phyloP scores from a whole-genome alignment of 257 asterid genomes.

The Agastache rugosa region DNA sequence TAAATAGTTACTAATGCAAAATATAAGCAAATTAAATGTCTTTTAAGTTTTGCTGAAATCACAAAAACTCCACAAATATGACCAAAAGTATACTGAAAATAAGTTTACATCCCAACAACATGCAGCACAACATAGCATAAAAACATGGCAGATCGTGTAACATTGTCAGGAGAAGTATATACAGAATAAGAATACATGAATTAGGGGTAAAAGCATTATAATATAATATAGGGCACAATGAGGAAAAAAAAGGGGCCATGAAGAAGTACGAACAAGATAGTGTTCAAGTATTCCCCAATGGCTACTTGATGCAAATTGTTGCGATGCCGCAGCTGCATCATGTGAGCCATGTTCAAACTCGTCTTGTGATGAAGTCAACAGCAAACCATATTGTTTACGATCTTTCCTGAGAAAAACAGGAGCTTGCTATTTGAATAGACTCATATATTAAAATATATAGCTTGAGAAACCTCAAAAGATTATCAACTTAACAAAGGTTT shows the following conservation, averaged over 20 bases:
- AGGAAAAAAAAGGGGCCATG: slow-evolving; percentile 12
- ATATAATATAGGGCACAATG: slow-evolving; percentile 7
- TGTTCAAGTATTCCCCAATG: slow-evolving; percentile 93
- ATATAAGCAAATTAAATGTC: too few species aligned
- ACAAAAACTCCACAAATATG: background rate
- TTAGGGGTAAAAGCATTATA: slow-evolving; percentile 22
- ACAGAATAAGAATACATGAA: background rate
- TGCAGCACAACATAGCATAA: background rate
- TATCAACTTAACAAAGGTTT: slow-evolving; percentile 20
- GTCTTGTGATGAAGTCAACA: slow-evolving; percentile 80
- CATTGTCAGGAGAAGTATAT: slow-evolving; percentile 12
- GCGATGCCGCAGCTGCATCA: slow-evolving; percentile 55
- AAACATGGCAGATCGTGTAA: slow-evolving; percentile 11
- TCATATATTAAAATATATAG: slow-evolving; percentile 1
- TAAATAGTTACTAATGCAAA: background rate
- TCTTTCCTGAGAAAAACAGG: slow-evolving; percentile 62
- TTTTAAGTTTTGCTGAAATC: background rate
- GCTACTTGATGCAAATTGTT: slow-evolving; percentile 57
- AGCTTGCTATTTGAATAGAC: slow-evolving; percentile 19
- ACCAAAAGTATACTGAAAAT: slow-evolving; percentile 16
- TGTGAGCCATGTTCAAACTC: slow-evolving; percentile 52
- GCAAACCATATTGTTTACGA: slow-evolving; percentile 60
- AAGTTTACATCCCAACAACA: slow-evolving; percentile 22
- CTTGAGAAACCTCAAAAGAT: slow-evolving; percentile 32
- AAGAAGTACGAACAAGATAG: slow-evolving; percentile 76